These are phyloP conservation scores for Auriscalpium vulgare DNA, from an alignment of 768 basidiomycete genomes.

Conservation along the genomic window DNA sequence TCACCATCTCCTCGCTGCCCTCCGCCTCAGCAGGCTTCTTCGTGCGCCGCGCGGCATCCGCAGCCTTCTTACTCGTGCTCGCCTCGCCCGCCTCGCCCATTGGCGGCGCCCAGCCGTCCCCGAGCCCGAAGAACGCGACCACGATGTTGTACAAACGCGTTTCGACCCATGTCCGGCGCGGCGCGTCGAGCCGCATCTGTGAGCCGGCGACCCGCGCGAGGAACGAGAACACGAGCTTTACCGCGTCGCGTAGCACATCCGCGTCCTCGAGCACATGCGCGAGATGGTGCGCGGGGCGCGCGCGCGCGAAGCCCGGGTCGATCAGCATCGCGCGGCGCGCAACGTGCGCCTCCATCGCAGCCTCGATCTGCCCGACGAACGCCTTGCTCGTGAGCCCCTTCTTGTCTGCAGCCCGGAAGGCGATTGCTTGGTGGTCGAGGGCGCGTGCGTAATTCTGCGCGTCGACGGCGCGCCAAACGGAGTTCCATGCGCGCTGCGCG, in stretches of 20 bases:
- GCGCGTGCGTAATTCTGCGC: constrained; percentile 90
- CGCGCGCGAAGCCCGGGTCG: constrained; percentile 46
- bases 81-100: neutral
- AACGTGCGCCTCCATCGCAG: constrained; percentile 74
- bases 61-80: neutral
- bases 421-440: constrained; percentile 87
- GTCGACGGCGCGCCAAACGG: constrained; percentile 96
- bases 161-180: constrained; percentile 79
- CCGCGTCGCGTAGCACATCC: constrained; percentile 71
- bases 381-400: constrained; percentile 68
- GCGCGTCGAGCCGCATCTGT: constrained; percentile 58
- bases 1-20: neutral
- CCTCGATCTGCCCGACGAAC: constrained; percentile 80
- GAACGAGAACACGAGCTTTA: constrained; percentile 86
- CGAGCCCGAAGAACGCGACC: constrained; percentile 51
- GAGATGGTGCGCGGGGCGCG: constrained; percentile 69
- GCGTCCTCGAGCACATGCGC: constrained; percentile 70
- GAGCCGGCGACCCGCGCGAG: constrained; percentile 91
- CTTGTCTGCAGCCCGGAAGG: constrained; percentile 89
- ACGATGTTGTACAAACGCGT: constrained; percentile 69
- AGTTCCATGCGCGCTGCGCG: constrained; percentile 96
- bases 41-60: neutral
- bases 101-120: constrained; percentile 9
- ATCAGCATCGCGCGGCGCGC: constrained; percentile 58
- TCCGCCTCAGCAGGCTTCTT: neutral